Conservation (phyloP, 2,329 filamentous ascomycete genomes). For the Talaromyces sp. region DNA sequence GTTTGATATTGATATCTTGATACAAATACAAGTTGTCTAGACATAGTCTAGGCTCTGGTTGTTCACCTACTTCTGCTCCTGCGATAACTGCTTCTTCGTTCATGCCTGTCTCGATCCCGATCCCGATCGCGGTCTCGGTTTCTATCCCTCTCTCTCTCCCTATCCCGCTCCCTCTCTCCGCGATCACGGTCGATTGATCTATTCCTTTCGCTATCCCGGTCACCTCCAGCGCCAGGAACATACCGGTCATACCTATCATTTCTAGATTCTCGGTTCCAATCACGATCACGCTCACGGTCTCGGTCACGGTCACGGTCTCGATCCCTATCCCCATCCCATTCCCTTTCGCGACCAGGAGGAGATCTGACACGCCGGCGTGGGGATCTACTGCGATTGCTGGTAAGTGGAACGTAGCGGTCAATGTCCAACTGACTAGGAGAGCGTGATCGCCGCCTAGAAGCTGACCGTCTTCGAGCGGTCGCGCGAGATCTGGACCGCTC, state of each 20-base stretch:
- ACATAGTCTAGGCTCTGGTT: neutral
- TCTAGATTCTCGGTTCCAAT: slow-evolving; percentile 20
- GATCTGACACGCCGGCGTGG: slow-evolving; percentile 26
- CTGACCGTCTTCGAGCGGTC: slow-evolving; percentile 17
- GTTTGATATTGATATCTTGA: neutral
- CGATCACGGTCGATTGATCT: slow-evolving; percentile 13
- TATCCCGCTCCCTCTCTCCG: neutral
- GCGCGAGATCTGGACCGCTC: slow-evolving; percentile 8
- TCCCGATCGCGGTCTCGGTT: slow-evolving; percentile 18
- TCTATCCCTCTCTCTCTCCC: neutral
- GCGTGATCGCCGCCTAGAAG: slow-evolving; percentile 15
- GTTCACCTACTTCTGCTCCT: slow-evolving; percentile 13
- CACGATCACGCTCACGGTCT: slow-evolving; percentile 15
- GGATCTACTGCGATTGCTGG: slow-evolving; percentile 37
- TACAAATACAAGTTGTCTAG: neutral
- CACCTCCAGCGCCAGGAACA: slow-evolving; percentile 18
- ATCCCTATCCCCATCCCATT: slow-evolving; percentile 16
- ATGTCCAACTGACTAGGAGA: slow-evolving; percentile 33
- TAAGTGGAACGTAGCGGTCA: slow-evolving; percentile 40
- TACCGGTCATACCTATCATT: slow-evolving; percentile 8
- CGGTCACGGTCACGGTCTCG: slow-evolving; percentile 14
- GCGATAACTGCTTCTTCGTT: slow-evolving; percentile 15
- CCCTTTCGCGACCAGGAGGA: slow-evolving; percentile 24
- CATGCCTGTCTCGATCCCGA: slow-evolving; percentile 15
- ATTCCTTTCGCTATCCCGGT: slow-evolving; percentile 18